phyloP scores from a whole-genome alignment of 441 rosid species.

The Raphanus hybrid region DNA sequence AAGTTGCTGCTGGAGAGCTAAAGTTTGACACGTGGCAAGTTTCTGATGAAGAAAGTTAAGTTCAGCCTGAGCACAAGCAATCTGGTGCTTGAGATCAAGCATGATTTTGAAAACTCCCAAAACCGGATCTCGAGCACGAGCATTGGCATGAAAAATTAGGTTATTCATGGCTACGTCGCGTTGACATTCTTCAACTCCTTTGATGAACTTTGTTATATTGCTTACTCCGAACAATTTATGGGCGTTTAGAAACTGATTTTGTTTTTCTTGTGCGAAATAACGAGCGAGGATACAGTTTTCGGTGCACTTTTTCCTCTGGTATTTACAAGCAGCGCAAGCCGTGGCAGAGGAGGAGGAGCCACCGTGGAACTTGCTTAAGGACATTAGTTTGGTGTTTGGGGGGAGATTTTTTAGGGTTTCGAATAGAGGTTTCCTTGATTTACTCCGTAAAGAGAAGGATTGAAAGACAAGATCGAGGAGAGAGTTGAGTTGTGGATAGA shows the following conservation, averaged over 20 bases:
- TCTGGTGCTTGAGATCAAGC: constrained; percentile 16
- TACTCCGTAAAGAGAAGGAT: constrained; percentile 26
- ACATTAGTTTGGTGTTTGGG: constrained; percentile 15
- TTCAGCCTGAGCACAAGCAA: constrained; percentile 3
- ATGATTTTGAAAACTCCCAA: constrained; percentile 37
- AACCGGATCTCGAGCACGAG: constrained; percentile 42
- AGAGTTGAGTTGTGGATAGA: constrained; percentile 30
- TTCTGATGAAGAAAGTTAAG: constrained; percentile 11
- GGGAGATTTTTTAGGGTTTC: constrained; percentile 14
- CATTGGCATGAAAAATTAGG: constrained; percentile 36
- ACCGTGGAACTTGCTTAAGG: not conserved
- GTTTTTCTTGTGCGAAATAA: constrained; percentile 28
- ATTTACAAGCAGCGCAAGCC: constrained; percentile 49
- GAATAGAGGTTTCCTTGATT: not conserved
- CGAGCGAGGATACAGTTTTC: constrained; percentile 36
- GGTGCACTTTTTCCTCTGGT: constrained; percentile 44
- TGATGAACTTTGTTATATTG: constrained; percentile 39
- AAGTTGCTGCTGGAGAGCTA: not conserved
- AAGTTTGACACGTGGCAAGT: constrained; percentile 22
- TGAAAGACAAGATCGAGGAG: constrained; percentile 16
- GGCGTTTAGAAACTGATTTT: constrained; percentile 22
- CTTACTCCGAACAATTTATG: constrained; percentile 39
- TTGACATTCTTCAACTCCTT: constrained; percentile 14
- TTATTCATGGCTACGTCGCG: constrained; percentile 21
- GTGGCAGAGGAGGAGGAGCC: constrained; percentile 24